Evolutionary conservation across 306 rosid species (phyloP), one percentile per base, ranked within the genome.

Genomic region (Prunus campanulata): DNA sequence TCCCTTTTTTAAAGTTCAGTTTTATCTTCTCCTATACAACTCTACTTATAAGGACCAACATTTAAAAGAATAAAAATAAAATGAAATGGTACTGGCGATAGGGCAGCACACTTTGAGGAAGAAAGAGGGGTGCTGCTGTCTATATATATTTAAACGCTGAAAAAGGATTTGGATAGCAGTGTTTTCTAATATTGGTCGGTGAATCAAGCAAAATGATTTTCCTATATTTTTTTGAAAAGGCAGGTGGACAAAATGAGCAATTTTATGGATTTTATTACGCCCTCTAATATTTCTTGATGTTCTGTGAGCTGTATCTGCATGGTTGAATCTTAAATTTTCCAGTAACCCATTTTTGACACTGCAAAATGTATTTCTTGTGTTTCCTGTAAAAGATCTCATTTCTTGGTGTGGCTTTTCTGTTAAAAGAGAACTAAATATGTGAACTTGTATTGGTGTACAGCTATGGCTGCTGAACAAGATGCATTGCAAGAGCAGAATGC

Each of bases 401-500:
- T 25, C 32, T 60, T 27, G 11, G 50, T 44, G 46, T 32, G 27
- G 25, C 69, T 65, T 35, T 65, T 65, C 11, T 1, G 4, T 35
- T 14, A 24, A 30, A 15, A 29, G 4, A 61, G 66, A 24, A 61
- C 35, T 71, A 30, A 56, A 16, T 22, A 22, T 74, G 22, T 77
- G 20, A 66, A 77, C 29, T 73, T 65, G 6, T 82, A 47, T 77
- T 70, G 14, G 11, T 64, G 72, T 77, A 35, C 91, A 87, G 96
- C 87, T 15, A 47, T 79, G 72, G 82, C 80, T 46, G 85, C 78
- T 19, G 90, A 86, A 42, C 89, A 78, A 74, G 84, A 82, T 64
- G 85, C 77, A 30, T 12, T 71, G 77, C 91, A 88, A 77, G 87
- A 84, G 49, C 84, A 85, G 83, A 80, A 76, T 68, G 86, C 88